phyloP scores from a whole-genome alignment of 352 stramenopile species.

The Phytophthora ohioensis region DNA sequence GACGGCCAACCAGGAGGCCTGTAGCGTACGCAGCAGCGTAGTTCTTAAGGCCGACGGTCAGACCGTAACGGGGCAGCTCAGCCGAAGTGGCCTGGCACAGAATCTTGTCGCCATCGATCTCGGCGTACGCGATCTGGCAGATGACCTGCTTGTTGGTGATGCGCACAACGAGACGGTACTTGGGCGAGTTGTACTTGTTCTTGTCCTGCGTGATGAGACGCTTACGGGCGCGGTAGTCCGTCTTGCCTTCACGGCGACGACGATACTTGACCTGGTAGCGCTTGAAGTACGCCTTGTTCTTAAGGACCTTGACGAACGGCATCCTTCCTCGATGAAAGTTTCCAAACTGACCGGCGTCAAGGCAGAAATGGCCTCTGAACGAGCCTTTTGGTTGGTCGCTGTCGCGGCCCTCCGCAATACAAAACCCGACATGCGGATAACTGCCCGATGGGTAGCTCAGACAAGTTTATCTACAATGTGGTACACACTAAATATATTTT shows the following conservation, averaged over 20 bases:
- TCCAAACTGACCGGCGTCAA: conserved; percentile 64
- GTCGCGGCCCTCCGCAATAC: conserved; percentile 18
- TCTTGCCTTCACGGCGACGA: conserved; percentile 98
- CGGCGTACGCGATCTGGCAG: conserved; percentile 98
- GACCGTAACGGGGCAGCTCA: conserved; percentile 98
- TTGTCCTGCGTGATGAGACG: conserved; percentile 99
- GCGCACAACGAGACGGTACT: conserved; percentile 97
- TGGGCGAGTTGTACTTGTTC: conserved; percentile 99
- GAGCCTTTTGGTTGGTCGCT: conserved; percentile 29
- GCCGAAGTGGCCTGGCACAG: conserved; percentile 93
- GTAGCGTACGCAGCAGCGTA: conserved; percentile 99
- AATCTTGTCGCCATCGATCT: conserved; percentile 99
- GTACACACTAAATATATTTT: conserved; percentile 27
- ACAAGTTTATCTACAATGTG: neutral
- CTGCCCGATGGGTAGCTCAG: neutral
- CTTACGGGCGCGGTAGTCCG: conserved; percentile 99
- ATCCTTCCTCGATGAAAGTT: conserved; percentile 78
- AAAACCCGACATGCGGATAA: conserved; percentile 23
- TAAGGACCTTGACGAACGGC: conserved; percentile 98
- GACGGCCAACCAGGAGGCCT: conserved; percentile 94
- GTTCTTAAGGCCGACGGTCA: conserved; percentile 99
- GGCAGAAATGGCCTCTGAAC: conserved; percentile 26
- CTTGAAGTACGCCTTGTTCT: conserved; percentile 99
- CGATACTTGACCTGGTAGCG: conserved; percentile 99
- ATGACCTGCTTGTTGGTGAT: conserved; percentile 98